Conservation (phyloP, 2,329 filamentous ascomycete species). For the Paraconiothyrium sp. region DNA sequence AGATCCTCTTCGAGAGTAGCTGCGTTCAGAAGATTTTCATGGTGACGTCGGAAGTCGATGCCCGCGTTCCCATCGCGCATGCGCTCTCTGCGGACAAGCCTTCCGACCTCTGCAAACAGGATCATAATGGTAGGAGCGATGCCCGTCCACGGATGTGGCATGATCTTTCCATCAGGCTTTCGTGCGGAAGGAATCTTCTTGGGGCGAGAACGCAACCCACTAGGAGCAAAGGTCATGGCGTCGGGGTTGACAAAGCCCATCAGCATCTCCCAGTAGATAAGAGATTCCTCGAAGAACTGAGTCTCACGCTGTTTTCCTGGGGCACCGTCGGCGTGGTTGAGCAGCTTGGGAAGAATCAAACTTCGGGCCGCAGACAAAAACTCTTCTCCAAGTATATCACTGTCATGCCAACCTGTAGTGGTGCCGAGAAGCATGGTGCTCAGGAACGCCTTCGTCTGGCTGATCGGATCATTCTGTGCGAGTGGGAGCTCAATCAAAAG, state of each 20-base stretch:
- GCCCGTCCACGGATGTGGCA: conserved; percentile 62
- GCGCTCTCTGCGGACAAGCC: conserved; percentile 53
- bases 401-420: conserved; percentile 69
- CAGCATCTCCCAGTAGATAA: conserved; percentile 69
- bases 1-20: conserved; percentile 59
- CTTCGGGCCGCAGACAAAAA: conserved; percentile 60
- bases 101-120: conserved; percentile 57
- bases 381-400: conserved; percentile 63
- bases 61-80: conserved; percentile 39
- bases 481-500: conserved; percentile 60
- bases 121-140: conserved; percentile 57
- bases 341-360: conserved; percentile 56
- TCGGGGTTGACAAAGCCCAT: conserved; percentile 63
- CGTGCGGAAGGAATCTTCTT: conserved; percentile 34
- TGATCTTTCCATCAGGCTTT: conserved; percentile 45
- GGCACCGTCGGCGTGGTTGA: conserved; percentile 42
- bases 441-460: conserved; percentile 63
- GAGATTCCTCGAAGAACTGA: conserved; percentile 65
- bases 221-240: conserved; percentile 46
- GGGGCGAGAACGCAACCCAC: conserved; percentile 33
- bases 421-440: conserved; percentile 67
- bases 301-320: conserved; percentile 46
- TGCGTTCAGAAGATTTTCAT: conserved; percentile 51
- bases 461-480: conserved; percentile 51
- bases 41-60: conserved; percentile 41